Evolutionary conservation across 2,329 filamentous ascomycete species (phyloP), one percentile per base, ranked within the genome.

Genomic region (Microsporum ferrugineum): DNA sequence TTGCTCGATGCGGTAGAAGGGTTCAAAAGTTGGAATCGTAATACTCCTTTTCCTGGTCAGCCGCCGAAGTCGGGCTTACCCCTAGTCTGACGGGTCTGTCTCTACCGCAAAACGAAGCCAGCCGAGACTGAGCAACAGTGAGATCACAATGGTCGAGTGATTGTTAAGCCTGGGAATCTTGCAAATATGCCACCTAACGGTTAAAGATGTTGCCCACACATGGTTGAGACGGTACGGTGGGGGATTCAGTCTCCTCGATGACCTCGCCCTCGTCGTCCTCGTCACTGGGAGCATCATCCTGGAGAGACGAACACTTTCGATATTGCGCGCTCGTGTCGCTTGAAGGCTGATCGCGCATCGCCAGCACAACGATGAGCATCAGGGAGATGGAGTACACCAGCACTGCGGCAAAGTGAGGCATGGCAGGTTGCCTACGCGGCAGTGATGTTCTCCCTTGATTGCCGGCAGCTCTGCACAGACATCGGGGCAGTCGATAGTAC

Each of bases 1-100:
- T 75, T 99, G 94, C 72, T 99, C 89, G 0, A 91, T 88, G 45
- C 94, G 88, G 75, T 94, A 99, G 70, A 99, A 99, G 0, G 92
- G 91, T 0, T 94, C 95, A 71, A 99, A n/a, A 99, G 67, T 90
- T 91, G 39, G 83, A 73, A 71, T 99, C 95, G 66, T 97, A 99
- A 71, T 95, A 99, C 1, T 82, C 82, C 76, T 99, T 99, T 72
- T 99, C 92, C 71, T 90, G 83, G 0, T 92, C 94, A 23, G 95
- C 92, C 57, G 86, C 84, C 2, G 94, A 97, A 6, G 88, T 88
- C 5, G 94, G 94, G 68, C 92, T 91, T n/a, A 99, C 94, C 94
- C 94, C 99, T 6, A 99, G 78, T 56, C 88, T 85, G 8, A 95
- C 94, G 4, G 94, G 64, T 97, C 88, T 27, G 81, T 88, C 73